Evolutionary conservation across 352 stramenopile genomes (phyloP).

Genomic region (Phytophthora pistaciae): DNA sequence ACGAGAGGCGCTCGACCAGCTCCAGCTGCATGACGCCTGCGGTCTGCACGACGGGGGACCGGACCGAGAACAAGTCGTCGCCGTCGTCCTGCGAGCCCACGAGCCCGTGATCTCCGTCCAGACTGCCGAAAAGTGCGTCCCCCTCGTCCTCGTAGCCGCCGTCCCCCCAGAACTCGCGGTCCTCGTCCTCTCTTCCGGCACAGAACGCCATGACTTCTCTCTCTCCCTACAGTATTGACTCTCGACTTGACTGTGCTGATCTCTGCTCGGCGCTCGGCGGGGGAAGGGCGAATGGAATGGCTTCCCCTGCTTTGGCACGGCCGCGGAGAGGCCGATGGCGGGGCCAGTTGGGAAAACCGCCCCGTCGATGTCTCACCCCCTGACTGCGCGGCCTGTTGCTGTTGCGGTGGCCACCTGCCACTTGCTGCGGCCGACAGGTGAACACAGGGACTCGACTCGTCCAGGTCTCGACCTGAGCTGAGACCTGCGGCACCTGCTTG

Average conservation of each 20-base stretch:
- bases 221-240: background rate
- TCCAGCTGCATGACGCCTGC: slow-evolving; percentile 2
- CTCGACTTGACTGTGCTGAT: background rate
- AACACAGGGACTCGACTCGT: slow-evolving; percentile 3
- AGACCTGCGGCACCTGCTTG: slow-evolving; percentile 10
- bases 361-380: slow-evolving; percentile 26
- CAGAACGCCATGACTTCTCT: slow-evolving; percentile 37
- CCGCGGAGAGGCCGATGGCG: slow-evolving; percentile 8
- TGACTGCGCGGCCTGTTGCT: slow-evolving; percentile 36
- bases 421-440: background rate
- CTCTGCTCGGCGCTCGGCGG: slow-evolving; percentile 10
- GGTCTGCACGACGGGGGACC: slow-evolving; percentile 10
- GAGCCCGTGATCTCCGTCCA: slow-evolving; percentile 18
- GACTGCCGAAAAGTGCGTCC: slow-evolving; percentile 32
- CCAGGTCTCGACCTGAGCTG: background rate
- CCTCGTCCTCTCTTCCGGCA: slow-evolving; percentile 25
- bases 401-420: slow-evolving; percentile 6
- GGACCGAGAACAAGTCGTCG: slow-evolving; percentile 22
- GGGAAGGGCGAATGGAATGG: slow-evolving; percentile 36
- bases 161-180: slow-evolving; percentile 8
- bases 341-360: slow-evolving; percentile 23
- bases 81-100: slow-evolving; percentile 22
- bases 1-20: slow-evolving; percentile 37
- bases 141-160: slow-evolving; percentile 34
- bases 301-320: slow-evolving; percentile 13